A percentile compares a stretch with the other conserved stretches of the same genome.
These are phyloP conservation scores for Cafeteria roenbergensis DNA, from an alignment of 108 stramenopile species.

Conservation along the genomic window DNA sequence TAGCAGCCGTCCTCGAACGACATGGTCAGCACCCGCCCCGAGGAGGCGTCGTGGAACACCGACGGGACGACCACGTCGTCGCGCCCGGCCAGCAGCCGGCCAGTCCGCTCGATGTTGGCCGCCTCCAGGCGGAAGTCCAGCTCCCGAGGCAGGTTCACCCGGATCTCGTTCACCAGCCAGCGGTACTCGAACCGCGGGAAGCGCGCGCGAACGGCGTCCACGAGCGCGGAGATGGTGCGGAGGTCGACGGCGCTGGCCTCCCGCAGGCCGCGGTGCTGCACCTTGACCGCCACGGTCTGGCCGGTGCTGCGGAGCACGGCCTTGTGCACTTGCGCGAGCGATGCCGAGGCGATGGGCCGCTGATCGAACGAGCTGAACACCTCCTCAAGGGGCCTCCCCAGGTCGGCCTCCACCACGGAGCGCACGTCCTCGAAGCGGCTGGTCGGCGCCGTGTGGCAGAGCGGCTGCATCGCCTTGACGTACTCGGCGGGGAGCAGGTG, in stretches of 20 bases:
- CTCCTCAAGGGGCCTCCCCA: slow-evolving; percentile 8
- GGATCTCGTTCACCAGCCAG: slow-evolving; percentile 28
- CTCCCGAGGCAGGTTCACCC: slow-evolving; percentile 28
- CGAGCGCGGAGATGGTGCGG: slow-evolving; percentile 14
- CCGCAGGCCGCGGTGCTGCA: slow-evolving; percentile 24
- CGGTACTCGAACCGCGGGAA: slow-evolving; percentile 36
- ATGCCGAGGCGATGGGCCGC: slow-evolving; percentile 28
- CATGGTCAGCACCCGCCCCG: slow-evolving; percentile 31
- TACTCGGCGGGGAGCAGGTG: slow-evolving; percentile 20
- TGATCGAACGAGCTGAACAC: slow-evolving; percentile 19
- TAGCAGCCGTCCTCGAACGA: slow-evolving; percentile 29
- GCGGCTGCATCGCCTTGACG: slow-evolving; percentile 5
- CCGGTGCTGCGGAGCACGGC: slow-evolving; percentile 11
- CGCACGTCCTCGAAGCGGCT: not conserved
- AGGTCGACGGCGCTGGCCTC: slow-evolving; percentile 20
- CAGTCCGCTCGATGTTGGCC: slow-evolving; percentile 12
- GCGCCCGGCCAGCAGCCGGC: slow-evolving; percentile 16
- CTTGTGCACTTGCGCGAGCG: slow-evolving; percentile 31
- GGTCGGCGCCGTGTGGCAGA: not conserved
- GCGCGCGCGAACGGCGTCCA: slow-evolving; percentile 12
- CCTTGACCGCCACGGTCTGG: slow-evolving; percentile 24
- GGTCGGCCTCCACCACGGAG: slow-evolving; percentile 9
- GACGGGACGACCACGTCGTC: slow-evolving; percentile 22
- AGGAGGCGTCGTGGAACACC: slow-evolving; percentile 26
- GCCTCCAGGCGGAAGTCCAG: slow-evolving; percentile 40